phyloP scores from a whole-genome alignment of 495 filamentous ascomycete species.

The Thozetella sp. region DNA sequence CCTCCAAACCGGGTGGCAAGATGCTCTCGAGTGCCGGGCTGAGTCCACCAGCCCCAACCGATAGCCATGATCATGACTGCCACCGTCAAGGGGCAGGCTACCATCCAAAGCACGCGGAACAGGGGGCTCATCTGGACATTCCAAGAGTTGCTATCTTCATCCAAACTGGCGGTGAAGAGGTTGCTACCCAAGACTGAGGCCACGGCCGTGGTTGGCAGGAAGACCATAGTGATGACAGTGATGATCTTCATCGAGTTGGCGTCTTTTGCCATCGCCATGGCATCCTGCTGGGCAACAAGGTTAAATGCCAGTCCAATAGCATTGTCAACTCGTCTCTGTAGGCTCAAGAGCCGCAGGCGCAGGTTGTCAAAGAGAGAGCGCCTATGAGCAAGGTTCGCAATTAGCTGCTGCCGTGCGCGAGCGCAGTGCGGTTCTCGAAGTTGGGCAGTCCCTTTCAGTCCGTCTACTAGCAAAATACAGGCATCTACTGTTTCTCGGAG shows the following conservation, averaged over 20 bases:
- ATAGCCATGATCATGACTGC: neutral
- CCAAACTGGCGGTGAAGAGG: conserved; percentile 3
- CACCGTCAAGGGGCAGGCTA: neutral
- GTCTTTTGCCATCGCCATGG: conserved; percentile 3
- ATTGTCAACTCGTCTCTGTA: neutral
- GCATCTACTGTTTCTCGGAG: neutral
- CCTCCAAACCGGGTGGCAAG: neutral
- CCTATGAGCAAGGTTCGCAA: neutral
- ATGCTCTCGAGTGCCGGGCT: neutral
- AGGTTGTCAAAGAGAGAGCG: neutral
- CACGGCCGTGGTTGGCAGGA: conserved; percentile 11
- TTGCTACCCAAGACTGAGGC: conserved; percentile 12
- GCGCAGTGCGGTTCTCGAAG: neutral
- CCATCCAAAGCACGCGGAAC: neutral
- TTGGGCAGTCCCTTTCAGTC: neutral
- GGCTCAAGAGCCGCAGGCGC: neutral
- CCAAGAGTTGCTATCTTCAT: neutral
- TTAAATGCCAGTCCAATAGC: conserved; percentile 4
- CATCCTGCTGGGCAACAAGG: conserved; percentile 3
- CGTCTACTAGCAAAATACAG: neutral
- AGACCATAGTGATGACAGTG: conserved; percentile 10
- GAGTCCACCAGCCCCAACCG: neutral
- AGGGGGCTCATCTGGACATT: neutral
- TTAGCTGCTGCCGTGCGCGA: neutral
- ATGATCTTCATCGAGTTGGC: conserved; percentile 10